phyloP scores from a whole-genome alignment of 495 filamentous ascomycete species.

The Bombardia bombarda region DNA sequence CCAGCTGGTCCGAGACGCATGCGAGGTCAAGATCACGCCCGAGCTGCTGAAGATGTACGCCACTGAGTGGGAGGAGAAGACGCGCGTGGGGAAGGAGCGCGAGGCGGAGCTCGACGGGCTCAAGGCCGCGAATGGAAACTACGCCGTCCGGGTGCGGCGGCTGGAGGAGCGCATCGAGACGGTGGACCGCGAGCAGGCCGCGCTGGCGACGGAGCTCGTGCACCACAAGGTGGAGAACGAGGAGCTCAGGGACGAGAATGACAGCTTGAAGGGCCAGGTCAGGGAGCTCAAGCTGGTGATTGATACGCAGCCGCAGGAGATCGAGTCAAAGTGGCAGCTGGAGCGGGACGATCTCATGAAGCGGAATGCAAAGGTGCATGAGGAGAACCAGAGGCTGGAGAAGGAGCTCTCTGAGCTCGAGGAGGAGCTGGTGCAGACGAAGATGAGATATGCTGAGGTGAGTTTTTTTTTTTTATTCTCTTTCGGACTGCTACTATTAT shows the following conservation, averaged over 20 bases:
- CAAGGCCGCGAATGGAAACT: constrained; percentile 51
- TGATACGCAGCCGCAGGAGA: constrained; percentile 80
- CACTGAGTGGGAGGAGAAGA: constrained; percentile 86
- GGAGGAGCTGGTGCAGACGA: constrained; percentile 83
- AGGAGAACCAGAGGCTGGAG: constrained; percentile 82
- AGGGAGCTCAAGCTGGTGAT: constrained; percentile 74
- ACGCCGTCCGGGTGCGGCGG: constrained; percentile 63
- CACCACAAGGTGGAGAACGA: constrained; percentile 90
- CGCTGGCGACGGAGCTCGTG: constrained; percentile 83
- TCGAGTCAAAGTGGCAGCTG: constrained; percentile 69
- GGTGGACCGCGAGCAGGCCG: constrained; percentile 87
- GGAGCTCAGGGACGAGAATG: constrained; percentile 77
- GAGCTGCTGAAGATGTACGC: constrained; percentile 74
- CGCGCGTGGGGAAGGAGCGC: constrained; percentile 64
- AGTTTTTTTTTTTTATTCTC: constrained; percentile 16
- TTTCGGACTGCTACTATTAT: constrained; percentile 8
- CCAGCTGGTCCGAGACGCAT: constrained; percentile 86
- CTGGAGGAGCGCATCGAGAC: constrained; percentile 85
- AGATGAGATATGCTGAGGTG: constrained; percentile 95
- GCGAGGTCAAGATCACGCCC: constrained; percentile 74
- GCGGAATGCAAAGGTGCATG: constrained; percentile 87
- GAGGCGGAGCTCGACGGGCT: constrained; percentile 77
- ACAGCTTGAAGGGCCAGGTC: constrained; percentile 75
- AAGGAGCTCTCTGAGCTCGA: constrained; percentile 93
- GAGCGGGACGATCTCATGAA: constrained; percentile 93